These are phyloP conservation scores for Suhomyces pyralidae DNA, from an alignment of 805 yeast species.

Conservation along the genomic window DNA sequence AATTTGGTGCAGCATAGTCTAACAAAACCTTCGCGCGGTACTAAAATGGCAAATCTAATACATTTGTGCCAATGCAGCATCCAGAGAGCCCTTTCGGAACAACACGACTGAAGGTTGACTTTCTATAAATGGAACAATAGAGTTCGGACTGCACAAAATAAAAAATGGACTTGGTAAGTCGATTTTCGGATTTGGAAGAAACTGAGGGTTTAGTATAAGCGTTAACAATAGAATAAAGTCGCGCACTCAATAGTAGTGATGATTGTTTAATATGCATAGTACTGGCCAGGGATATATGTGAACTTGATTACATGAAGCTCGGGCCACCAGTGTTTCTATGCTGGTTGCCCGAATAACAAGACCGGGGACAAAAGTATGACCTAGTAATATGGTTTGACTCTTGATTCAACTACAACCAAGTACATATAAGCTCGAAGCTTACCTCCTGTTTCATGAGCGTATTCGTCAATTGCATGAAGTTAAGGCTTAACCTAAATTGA, in stretches of 20 bases:
- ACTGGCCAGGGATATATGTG: neutral
- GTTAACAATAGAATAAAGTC: neutral
- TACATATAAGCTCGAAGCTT: neutral
- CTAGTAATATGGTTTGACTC: neutral
- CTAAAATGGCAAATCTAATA: neutral
- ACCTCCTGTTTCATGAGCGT: neutral
- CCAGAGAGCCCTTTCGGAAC: neutral
- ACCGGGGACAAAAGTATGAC: neutral
- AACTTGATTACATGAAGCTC: neutral
- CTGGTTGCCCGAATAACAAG: neutral
- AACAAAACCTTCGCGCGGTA: neutral
- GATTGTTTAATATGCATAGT: neutral
- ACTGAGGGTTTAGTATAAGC: neutral
- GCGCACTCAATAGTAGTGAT: neutral
- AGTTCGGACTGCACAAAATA: neutral
- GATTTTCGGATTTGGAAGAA: neutral
- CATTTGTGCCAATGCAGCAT: neutral
- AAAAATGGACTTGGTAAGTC: neutral
- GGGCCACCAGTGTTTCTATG: neutral
- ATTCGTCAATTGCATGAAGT: neutral
- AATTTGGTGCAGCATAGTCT: neutral
- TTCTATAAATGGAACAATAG: neutral
- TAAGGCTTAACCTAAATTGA: neutral
- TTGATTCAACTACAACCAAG: neutral
- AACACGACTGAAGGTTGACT: neutral